Evolutionary conservation across 169 alveolate species (phyloP).

Genomic region (Plasmodium adleri): DNA sequence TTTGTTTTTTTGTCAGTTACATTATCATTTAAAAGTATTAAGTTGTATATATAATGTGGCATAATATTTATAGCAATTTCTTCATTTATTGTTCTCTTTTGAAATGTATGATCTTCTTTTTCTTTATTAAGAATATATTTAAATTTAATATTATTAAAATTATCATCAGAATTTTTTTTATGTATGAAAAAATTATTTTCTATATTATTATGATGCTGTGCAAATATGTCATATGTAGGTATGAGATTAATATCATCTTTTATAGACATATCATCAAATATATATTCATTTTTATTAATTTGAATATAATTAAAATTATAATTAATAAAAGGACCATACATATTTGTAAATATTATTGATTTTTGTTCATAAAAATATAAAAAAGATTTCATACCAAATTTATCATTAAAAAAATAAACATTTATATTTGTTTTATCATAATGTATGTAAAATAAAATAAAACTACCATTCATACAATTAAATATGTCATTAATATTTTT

Average conservation of each 20-base stretch:
- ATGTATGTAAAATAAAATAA: constrained; percentile 28
- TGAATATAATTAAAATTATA: constrained; percentile 37
- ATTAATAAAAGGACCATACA: constrained; percentile 26
- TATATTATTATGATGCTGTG: neutral
- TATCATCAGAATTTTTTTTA: neutral
- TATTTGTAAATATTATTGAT: constrained; percentile 30
- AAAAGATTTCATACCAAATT: constrained; percentile 55
- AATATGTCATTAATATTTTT: constrained; percentile 2
- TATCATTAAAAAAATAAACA: constrained; percentile 35
- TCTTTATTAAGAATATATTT: neutral
- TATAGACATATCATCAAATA: constrained; percentile 27
- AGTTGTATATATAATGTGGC: constrained; percentile 28
- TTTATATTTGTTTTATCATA: constrained; percentile 21
- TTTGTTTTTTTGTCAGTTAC: neutral
- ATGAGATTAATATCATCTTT: constrained; percentile 11
- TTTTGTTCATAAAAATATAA: constrained; percentile 35
- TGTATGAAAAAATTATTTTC: neutral
- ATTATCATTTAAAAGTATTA: neutral
- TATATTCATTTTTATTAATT: neutral
- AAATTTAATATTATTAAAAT: neutral
- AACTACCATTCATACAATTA: constrained; percentile 51
- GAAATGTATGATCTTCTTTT: neutral
- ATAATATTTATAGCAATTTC: constrained; percentile 29
- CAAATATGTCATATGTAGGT: neutral
- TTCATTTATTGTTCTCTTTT: constrained; percentile 11